These are phyloP conservation scores for Excoecaria agallocha DNA, from an alignment of 345 rosid species.

Conservation along the genomic window DNA sequence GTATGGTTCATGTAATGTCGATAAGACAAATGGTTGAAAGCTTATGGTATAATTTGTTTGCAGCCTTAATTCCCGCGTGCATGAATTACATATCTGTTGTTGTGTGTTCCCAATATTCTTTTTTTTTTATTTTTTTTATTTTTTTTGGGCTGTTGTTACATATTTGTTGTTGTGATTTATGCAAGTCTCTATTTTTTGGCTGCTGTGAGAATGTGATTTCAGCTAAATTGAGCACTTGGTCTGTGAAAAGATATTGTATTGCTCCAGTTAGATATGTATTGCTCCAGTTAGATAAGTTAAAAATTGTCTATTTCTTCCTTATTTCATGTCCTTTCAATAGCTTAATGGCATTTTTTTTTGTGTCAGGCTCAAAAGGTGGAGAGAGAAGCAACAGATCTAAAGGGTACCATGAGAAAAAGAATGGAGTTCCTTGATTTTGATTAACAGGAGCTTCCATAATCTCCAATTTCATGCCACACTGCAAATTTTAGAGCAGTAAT, in stretches of 20 bases:
- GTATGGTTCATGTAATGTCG: not conserved
- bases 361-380: conserved; percentile 64
- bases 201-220: too few relatives aligned
- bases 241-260: not conserved
- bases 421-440: conserved; percentile 72
- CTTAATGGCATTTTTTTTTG: not conserved
- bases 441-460: conserved; percentile 17
- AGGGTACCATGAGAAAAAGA: conserved; percentile 61
- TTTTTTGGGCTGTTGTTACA: too few relatives aligned
- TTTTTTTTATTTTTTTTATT: not conserved
- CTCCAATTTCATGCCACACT: not conserved
- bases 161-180: not conserved
- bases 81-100: not conserved
- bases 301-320: not conserved
- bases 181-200: not conserved
- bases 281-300: not conserved
- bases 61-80: not conserved
- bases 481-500: conserved; percentile 30
- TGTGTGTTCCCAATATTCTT: not conserved
- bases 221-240: too few relatives aligned
- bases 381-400: conserved; percentile 52
- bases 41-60: not conserved
- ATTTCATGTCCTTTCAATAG: not conserved
- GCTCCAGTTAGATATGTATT: not conserved
- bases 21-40: not conserved